These are phyloP conservation scores for Hypoxylon subgilvum DNA, from an alignment of 495 filamentous ascomycete genomes.

Conservation along the genomic window DNA sequence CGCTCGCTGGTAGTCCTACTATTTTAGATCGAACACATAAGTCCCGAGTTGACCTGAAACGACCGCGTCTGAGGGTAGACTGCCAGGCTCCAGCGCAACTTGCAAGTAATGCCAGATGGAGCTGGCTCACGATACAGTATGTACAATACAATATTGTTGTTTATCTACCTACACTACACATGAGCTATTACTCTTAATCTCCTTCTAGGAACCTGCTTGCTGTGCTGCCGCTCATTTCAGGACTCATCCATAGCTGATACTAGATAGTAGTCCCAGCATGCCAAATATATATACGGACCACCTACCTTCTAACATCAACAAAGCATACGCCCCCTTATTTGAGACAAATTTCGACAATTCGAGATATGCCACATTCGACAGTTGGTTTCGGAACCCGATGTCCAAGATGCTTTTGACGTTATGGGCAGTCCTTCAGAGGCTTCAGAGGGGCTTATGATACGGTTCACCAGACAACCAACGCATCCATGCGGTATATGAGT, in stretches of 20 bases:
- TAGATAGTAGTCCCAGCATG: conserved; percentile 13
- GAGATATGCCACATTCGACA: background rate
- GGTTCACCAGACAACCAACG: background rate
- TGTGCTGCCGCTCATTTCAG: conserved; percentile 13
- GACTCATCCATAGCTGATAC: conserved; percentile 11
- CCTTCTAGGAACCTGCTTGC: too few relatives aligned
- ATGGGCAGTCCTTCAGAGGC: too few relatives aligned
- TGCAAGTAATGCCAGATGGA: too few relatives aligned
- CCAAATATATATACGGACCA: conserved; percentile 9
- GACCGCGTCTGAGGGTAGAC: conserved; percentile 16
- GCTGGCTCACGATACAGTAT: too few relatives aligned
- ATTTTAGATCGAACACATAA: conserved; percentile 21
- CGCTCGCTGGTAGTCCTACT: conserved; percentile 5
- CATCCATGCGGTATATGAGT: background rate
- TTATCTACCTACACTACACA: too few relatives aligned
- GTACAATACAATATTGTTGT: too few relatives aligned
- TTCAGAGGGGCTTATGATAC: too few relatives aligned
- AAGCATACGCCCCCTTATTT: conserved; percentile 7
- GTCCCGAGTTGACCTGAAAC: conserved; percentile 30
- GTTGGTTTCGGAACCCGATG: conserved; percentile 9
- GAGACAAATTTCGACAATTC: background rate
- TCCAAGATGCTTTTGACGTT: too few relatives aligned
- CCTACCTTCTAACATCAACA: conserved; percentile 19
- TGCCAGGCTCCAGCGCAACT: too few relatives aligned
- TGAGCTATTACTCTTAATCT: too few relatives aligned